Evolutionary conservation across 164 flowering plant genomes (phyloP).

Genomic region (Stephania cephalantha): DNA sequence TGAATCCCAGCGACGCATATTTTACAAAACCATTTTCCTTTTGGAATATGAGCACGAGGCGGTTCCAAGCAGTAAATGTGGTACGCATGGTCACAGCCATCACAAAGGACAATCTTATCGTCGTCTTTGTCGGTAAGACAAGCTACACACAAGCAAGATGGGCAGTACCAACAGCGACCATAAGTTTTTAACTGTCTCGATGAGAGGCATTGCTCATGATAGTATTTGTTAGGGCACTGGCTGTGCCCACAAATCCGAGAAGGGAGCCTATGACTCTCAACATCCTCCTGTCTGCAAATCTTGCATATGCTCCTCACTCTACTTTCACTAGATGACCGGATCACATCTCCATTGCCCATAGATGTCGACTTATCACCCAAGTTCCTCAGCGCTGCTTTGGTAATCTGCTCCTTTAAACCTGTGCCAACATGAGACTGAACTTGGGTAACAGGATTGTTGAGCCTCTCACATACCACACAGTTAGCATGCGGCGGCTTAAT

Average conservation of each 20-base stretch:
- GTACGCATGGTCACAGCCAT: conserved; percentile 83
- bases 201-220: conserved; percentile 64
- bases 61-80: conserved; percentile 81
- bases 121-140: conserved; percentile 77
- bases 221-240: conserved; percentile 46
- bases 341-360: conserved; percentile 18
- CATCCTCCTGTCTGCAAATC: conserved; percentile 37
- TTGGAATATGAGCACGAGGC: conserved; percentile 46
- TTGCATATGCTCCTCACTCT: conserved; percentile 30
- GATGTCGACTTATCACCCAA: conserved; percentile 36
- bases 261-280: conserved; percentile 24
- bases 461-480: conserved; percentile 64
- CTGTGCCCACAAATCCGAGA: conserved; percentile 42
- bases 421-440: not conserved
- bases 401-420: conserved; percentile 2
- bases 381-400: conserved; percentile 22
- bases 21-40: conserved; percentile 75
- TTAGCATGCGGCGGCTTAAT: conserved; percentile 49
- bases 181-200: conserved; percentile 33
- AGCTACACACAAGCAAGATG: conserved; percentile 77
- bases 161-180: conserved; percentile 77
- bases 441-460: conserved; percentile 25
- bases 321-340: conserved; percentile 9
- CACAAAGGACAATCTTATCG: conserved; percentile 68
- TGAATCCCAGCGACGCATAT: conserved; percentile 43